Evolutionary conservation across 2,329 filamentous ascomycete genomes (phyloP).

Genomic region (Herpotrichia juniperi): DNA sequence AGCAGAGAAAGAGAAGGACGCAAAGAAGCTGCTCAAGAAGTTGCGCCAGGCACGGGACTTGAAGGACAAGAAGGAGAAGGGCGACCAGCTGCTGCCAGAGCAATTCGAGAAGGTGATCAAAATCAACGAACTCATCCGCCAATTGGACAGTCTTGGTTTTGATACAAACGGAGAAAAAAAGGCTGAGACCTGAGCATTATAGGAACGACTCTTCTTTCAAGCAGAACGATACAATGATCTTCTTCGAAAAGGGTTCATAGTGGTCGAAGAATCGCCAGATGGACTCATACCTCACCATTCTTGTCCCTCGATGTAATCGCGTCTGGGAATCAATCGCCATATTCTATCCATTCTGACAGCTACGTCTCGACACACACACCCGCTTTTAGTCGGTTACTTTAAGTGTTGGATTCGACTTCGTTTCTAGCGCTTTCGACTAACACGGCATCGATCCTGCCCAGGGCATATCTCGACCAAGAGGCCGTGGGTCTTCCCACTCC

Average conservation of each 20-base stretch:
- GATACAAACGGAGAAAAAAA: constrained; percentile 76
- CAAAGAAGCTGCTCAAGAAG: constrained; percentile 90
- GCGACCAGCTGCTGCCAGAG: constrained; percentile 83
- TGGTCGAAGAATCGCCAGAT: constrained; percentile 3
- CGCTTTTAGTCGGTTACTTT: background rate
- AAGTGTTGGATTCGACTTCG: background rate
- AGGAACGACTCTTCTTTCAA: constrained; percentile 17
- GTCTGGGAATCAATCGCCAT: background rate
- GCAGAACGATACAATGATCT: constrained; percentile 14
- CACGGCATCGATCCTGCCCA: background rate
- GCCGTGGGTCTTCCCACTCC: background rate
- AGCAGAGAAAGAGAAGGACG: constrained; percentile 88
- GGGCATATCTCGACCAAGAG: background rate
- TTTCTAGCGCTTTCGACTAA: background rate
- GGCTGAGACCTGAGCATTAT: constrained; percentile 33
- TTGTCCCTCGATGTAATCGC: constrained; percentile 11
- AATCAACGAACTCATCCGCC: constrained; percentile 90
- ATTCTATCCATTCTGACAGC: background rate
- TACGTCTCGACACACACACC: background rate
- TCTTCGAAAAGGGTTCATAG: constrained; percentile 9
- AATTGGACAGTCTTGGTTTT: constrained; percentile 84
- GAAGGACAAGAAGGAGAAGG: constrained; percentile 87
- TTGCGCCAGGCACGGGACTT: constrained; percentile 90
- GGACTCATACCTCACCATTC: background rate
- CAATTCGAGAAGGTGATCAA: constrained; percentile 98